Base-by-base conservation (phyloP, 225 moss, liverwort and hornwort genomes). In the Neckera pumila region DNA sequence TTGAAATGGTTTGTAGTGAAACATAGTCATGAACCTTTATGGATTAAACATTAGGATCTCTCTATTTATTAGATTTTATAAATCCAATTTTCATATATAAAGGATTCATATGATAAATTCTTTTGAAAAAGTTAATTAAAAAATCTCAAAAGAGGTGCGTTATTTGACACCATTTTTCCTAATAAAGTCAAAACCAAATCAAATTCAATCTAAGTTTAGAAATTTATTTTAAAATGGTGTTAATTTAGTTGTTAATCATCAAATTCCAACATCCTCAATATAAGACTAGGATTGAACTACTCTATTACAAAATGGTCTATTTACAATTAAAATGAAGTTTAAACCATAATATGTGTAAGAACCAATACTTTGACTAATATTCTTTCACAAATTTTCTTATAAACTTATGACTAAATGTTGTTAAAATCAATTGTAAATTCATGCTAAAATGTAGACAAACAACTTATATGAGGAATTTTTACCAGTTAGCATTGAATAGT, bases 141-240 rank as follows among this genome's bases (percentile, higher is more conserved):
- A 7, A 4, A 3, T 14, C 6, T 31, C 2, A 1, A 2, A 36
- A n/a, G 7, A 78, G 0, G n/a, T n/a, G n/a, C n/a, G n/a, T n/a
- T n/a, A n/a, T n/a, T n/a, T n/a, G 4, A 57, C 27, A 27, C 5
- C 11, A 3, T 17, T 26, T 57, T 27, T 0, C 12, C 7, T 17
- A 38, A 0, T 17, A 26, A 47, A 47, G 11, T 53, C 2, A 26
- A 56, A 76, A 23, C n/a, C 4, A 54, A 76, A 53, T 23, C 3
- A 36, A 78, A 38, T n/a, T 22, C 6, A 14, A 34, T 53, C 10
- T 2, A 17, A 78, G 3, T 54, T 54, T 36, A 23, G 4, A 38
- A 7, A 56, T 56, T 2, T 56, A n/a, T 4, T 56, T 78, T 4
- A 10, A 16, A n/a, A n/a, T 56, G 25, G 16, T 25, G 1, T 7